Base-by-base conservation (phyloP, 2,329 filamentous ascomycete genomes). In the Bipolaris zeicola region DNA sequence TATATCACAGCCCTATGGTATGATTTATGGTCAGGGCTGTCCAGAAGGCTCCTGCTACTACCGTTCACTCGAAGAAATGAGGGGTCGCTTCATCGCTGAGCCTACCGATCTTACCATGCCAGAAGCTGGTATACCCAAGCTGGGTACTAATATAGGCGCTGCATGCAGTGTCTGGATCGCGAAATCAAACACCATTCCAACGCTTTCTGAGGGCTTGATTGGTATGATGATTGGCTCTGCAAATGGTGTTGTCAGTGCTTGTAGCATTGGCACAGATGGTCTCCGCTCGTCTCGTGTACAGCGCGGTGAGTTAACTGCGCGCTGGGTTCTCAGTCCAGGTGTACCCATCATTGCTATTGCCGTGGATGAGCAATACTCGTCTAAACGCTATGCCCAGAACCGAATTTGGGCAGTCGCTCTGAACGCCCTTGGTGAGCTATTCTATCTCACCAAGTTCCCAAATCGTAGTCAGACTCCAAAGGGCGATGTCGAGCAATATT, bases 361-460 rank as follows among this genome's bases (percentile, higher is more conserved):
- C 42, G 85, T 96, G 6, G 95, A 99, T 68, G 92, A 96, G 26
- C 86, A 86, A 50, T 95, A 92, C 75, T 93, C 84, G 46, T 75
- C 83, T 24, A 88, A 87, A 65, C 87, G 93, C 28, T 88, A 88
- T 70, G 79, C 84, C 3, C 81, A 87, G 47, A 85, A 86, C 11
- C 87, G 93, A 26, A 85, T 95, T 11, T 98, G 92, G 92, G 92
- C 91, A n/a, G 89, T 94, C 39, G 91, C 87, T n/a, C 78, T 99
- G 50, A 99, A 99, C 72, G 94, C 95, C 0, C 81, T 99, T 7
- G 95, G 95, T 1, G 95, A 99, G 74, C 81, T 96, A 0, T 98
- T 89, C 74, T 96, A 94, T 65, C 80, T 98, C 1, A 89, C 85
- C 1, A 87, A 91, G 46, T 82, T 88, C 6, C 92, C 91, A 0